Base-by-base conservation (phyloP, 139 green algal species). In the Closterium sp. region DNA sequence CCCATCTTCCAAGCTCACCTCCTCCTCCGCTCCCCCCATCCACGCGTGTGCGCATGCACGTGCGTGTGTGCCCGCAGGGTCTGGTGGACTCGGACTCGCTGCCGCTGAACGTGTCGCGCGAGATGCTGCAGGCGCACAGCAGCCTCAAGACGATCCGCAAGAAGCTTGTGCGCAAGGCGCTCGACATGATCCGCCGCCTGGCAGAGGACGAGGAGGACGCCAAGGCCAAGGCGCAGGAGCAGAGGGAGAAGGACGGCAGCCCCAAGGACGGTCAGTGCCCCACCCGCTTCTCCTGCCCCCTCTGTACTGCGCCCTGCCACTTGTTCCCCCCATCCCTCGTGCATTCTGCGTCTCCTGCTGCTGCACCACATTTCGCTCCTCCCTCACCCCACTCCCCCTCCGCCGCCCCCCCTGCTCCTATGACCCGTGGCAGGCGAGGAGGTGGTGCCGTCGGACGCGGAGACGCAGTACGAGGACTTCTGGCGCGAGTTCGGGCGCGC, bases 131-230 rank as follows among this genome's bases (percentile, higher is more conserved):
- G 95, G 91, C 96, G 91, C 96, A 97, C 93, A 94, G 91, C 85
- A 95, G 92, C 10, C 96, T 99, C n/a, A 99, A 99, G 95, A 98
- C 97, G 5, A 99, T 99, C 94, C 98, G 98, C 94, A 99, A 99
- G 97, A 99, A 99, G 96, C 92, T 99, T 87, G 97, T 99, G 36
- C 93, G 97, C 81, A 96, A 96, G 89, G 95, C 96, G 4, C 95
- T 99, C 88, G 98, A 99, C 93, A 96, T 98, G 94, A 97, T 99
- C 92, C 96, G 96, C 87, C 97, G 98, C 94, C 94, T 99, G 91
- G 95, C 97, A 0, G 97, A 98, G 88, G 91, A 94, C 25, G 87
- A 94, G n/a, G 92, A 93, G 23, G 94, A 95, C n/a, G 86, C 32
- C 23, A 93, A 95, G 87, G 88, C 88, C 12, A 30, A 86, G 55